These are phyloP conservation scores for Sarocladiaceae sp. DNA, from an alignment of 2,329 filamentous ascomycete genomes.

Conservation along the genomic window DNA sequence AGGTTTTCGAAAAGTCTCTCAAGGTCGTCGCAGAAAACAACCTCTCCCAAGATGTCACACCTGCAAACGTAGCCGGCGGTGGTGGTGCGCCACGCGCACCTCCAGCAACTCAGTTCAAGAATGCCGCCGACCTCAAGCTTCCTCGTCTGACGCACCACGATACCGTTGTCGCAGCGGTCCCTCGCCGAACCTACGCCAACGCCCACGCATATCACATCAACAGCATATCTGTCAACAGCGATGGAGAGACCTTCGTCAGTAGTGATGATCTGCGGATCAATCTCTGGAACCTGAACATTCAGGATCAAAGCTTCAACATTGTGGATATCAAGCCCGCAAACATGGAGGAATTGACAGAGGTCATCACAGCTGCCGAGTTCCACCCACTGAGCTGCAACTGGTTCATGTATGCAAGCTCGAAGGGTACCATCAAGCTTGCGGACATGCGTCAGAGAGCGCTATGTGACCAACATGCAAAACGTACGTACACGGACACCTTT, in stretches of 20 bases:
- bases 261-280: slow-evolving; percentile 98
- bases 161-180: slow-evolving; percentile 94
- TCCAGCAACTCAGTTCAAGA: slow-evolving; percentile 69
- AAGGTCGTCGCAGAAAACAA: slow-evolving; percentile 99
- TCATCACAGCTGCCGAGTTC: slow-evolving; percentile 97
- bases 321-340: slow-evolving; percentile 99
- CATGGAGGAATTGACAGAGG: slow-evolving; percentile 98
- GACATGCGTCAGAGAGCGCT: slow-evolving; percentile 97
- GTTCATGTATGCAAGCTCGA: slow-evolving; percentile 99
- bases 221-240: slow-evolving; percentile 99
- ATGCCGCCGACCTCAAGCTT: slow-evolving; percentile 79
- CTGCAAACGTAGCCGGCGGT: slow-evolving; percentile 65
- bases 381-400: slow-evolving; percentile 97
- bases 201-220: slow-evolving; percentile 99
- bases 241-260: slow-evolving; percentile 98
- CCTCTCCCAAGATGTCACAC: slow-evolving; percentile 88
- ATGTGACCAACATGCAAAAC: slow-evolving; percentile 92
- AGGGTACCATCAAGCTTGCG: slow-evolving; percentile 97
- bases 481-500: slow-evolving; percentile 43
- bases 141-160: slow-evolving; percentile 97
- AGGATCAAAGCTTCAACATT: slow-evolving; percentile 99
- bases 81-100: slow-evolving; percentile 73
- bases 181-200: slow-evolving; percentile 94
- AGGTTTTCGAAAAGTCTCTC: slow-evolving; percentile 98
- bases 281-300: slow-evolving; percentile 98